Evolutionary conservation across 2,329 filamentous ascomycete genomes (phyloP), one percentile per base, ranked within the genome.

Genomic region (Botrytis tulipae): DNA sequence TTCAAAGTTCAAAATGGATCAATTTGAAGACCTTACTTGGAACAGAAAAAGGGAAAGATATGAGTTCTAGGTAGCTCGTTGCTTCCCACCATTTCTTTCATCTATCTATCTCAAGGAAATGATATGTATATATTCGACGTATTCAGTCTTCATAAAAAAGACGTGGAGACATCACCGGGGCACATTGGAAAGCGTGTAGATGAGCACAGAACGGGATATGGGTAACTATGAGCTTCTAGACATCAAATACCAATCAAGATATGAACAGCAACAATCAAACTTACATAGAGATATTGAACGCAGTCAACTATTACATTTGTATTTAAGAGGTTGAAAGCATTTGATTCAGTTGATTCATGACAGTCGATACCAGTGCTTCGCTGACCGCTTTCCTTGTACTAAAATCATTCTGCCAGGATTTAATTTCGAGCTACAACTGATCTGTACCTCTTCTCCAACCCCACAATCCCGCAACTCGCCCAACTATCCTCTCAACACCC

Each of bases 401-500:
- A 0, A 35, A 20, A 20, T 48, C 7, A 37, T 69, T 71, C 42
- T 35, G 54, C 57, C 59, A 51, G 51, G 51, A 57, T 57, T 57
- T 18, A 57, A 29, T 40, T 37, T 61, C 35, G 7, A 61, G 59
- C 60, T 42, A 42, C 35, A 40, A 63, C 16, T 42, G 37, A 63
- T n/a, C 37, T 57, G 20, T 42, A 62, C 22, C 35, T n/a, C 61
- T 42, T 63, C 37, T 8, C 29, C 37, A 69, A 73, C 73, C 71
- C 73, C 71, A 73, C 63, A 71, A 71, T 46, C n/a, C 51, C 51
- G n/a, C n/a, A 29, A 57, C 32, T n/a, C 51, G 29, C 51, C 51
- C 51, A 57, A 57, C 51, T 37, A 9, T 51, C 16, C 29, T n/a
- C 54, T 14, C 68, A 32, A 48, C 6, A 12, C 25, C 14, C 32